phyloP scores from a whole-genome alignment of 176 grass and related monocot genomes.

The Cenchrus purpureus region DNA sequence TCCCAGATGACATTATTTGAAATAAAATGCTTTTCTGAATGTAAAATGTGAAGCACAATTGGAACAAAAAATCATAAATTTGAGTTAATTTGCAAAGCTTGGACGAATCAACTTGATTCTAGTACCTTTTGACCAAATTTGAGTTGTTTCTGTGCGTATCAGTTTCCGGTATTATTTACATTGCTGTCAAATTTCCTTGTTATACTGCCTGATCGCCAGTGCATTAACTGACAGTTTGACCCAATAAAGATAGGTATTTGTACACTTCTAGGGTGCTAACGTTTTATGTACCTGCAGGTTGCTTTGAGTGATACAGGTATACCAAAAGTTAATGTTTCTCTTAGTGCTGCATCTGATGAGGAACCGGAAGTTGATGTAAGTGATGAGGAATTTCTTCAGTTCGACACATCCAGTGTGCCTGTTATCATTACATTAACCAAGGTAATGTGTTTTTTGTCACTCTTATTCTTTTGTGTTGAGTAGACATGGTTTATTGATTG shows the following conservation, averaged over 20 bases:
- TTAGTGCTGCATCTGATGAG: constrained; percentile 61
- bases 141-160: neutral
- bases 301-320: constrained; percentile 94
- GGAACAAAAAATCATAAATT: too few relatives aligned
- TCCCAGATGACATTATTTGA: neutral
- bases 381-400: constrained; percentile 92
- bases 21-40: neutral
- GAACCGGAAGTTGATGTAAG: constrained; percentile 87
- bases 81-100: neutral
- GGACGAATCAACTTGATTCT: neutral
- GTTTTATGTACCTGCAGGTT: constrained; percentile 52
- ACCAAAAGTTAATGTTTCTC: constrained; percentile 83
- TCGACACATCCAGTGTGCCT: constrained; percentile 88
- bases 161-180: neutral
- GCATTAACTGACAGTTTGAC: constrained; percentile 11
- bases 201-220: constrained; percentile 21
- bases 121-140: neutral
- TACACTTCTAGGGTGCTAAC: constrained; percentile 13
- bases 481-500: neutral
- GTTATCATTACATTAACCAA: constrained; percentile 90
- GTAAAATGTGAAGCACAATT: too few relatives aligned
- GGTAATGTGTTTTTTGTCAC: constrained; percentile 43
- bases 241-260: neutral
- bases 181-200: constrained; percentile 20
- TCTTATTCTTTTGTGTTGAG: neutral